A percentile compares a stretch with the other conserved stretches of the same genome.
Conservation (phyloP, 139 green algal species). For the Chlamydomonas sp. region DNA sequence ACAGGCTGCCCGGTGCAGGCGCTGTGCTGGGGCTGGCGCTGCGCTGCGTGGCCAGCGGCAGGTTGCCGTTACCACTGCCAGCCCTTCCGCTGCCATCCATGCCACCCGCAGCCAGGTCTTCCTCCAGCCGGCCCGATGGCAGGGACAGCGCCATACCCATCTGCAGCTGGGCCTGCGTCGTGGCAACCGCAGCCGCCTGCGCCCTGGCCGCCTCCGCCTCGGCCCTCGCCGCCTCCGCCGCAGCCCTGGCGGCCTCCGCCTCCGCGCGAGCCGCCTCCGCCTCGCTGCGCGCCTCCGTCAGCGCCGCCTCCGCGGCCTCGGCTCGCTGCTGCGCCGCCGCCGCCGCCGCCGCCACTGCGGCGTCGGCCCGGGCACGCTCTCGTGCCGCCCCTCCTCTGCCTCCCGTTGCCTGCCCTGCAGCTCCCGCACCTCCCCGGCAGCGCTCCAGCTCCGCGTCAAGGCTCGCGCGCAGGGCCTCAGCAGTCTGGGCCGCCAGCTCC, state of each 20-base stretch:
- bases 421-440: neutral
- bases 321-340: neutral
- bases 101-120: neutral
- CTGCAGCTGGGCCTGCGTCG: neutral
- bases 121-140: neutral
- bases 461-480: slow-evolving; percentile 13
- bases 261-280: neutral
- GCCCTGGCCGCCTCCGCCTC: neutral
- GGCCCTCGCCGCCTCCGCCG: neutral
- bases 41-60: no score
- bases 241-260: neutral
- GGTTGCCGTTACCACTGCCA: neutral
- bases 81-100: neutral
- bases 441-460: slow-evolving; percentile 20
- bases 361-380: neutral
- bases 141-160: neutral
- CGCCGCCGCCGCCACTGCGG: neutral
- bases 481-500: slow-evolving; percentile 13
- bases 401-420: neutral
- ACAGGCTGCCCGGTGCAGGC: slow-evolving; percentile 9
- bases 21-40: neutral
- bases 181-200: neutral
- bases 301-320: neutral
- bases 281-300: neutral
- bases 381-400: neutral